These are phyloP conservation scores for Apostasia shenzhenica DNA, from an alignment of 106 monocot species.

Conservation along the genomic window DNA sequence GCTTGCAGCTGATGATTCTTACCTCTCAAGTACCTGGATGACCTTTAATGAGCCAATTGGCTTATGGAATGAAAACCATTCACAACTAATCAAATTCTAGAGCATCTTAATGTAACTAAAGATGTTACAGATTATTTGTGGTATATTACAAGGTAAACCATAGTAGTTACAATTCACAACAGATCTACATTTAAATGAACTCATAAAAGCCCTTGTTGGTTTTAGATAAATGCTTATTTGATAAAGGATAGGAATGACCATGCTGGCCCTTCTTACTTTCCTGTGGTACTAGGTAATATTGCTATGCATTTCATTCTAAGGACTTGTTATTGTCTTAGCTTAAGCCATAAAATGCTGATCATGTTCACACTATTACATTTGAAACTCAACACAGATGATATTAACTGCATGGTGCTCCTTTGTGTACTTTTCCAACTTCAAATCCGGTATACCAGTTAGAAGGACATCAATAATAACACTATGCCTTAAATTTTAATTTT, in stretches of 20 bases:
- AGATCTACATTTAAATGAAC: not conserved
- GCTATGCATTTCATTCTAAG: too few relatives aligned
- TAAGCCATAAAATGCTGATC: too few relatives aligned
- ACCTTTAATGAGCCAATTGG: constrained; percentile 71
- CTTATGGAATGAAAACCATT: constrained; percentile 53
- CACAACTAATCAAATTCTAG: constrained; percentile 60
- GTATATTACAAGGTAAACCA: constrained; percentile 81
- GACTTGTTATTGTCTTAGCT: too few relatives aligned
- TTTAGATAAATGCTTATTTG: not conserved
- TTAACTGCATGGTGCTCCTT: too few relatives aligned
- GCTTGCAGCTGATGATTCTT: constrained; percentile 12
- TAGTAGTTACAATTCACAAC: not conserved
- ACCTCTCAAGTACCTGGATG: constrained; percentile 52
- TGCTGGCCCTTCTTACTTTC: too few relatives aligned
- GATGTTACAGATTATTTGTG: constrained; percentile 87
- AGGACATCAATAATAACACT: too few relatives aligned
- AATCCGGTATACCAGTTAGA: too few relatives aligned
- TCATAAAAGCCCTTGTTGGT: not conserved
- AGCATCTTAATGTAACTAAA: constrained; percentile 97
- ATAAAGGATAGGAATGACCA: not conserved
- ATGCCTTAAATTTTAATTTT: too few relatives aligned
- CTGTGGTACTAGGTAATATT: too few relatives aligned
- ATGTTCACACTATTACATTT: too few relatives aligned
- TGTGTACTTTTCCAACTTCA: too few relatives aligned
- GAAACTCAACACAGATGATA: too few relatives aligned